phyloP scores from a whole-genome alignment of 306 rosid species.

The Lathyrus aphaca region DNA sequence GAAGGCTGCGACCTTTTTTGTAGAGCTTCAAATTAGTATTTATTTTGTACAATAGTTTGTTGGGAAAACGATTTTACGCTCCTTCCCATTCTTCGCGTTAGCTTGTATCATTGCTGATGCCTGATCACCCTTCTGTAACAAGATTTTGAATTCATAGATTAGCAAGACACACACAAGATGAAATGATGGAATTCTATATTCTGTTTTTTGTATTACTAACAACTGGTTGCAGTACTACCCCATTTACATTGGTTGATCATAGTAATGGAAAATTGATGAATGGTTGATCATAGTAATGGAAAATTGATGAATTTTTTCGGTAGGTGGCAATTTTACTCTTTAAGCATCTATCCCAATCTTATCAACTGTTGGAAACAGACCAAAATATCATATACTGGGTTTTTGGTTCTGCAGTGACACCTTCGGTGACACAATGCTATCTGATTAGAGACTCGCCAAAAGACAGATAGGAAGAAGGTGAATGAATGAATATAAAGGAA shows the following conservation, averaged over 20 bases:
- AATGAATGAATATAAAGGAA: neutral
- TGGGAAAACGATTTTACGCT: constrained; percentile 8
- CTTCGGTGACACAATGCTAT: neutral
- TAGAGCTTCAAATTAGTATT: neutral
- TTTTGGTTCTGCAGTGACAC: neutral
- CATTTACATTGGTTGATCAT: neutral
- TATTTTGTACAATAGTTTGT: neutral
- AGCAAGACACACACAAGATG: neutral
- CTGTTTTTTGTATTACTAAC: neutral
- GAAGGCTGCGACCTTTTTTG: neutral
- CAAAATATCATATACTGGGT: neutral
- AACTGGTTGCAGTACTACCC: neutral
- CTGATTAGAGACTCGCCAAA: neutral
- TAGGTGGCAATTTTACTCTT: neutral
- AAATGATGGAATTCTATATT: neutral
- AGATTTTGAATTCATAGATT: neutral
- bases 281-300: neutral
- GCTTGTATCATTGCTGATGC: constrained; percentile 16
- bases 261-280: neutral
- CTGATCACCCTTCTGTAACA: neutral
- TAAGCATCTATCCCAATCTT: neutral
- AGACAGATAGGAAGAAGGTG: too few relatives aligned
- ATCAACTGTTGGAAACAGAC: neutral
- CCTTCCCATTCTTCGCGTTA: neutral
- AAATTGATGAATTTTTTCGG: neutral